A percentile compares a stretch with the other conserved stretches of the same genome.
These are phyloP conservation scores for Triticum turgidum DNA, from an alignment of 176 grass and related monocot genomes.

Conservation along the genomic window DNA sequence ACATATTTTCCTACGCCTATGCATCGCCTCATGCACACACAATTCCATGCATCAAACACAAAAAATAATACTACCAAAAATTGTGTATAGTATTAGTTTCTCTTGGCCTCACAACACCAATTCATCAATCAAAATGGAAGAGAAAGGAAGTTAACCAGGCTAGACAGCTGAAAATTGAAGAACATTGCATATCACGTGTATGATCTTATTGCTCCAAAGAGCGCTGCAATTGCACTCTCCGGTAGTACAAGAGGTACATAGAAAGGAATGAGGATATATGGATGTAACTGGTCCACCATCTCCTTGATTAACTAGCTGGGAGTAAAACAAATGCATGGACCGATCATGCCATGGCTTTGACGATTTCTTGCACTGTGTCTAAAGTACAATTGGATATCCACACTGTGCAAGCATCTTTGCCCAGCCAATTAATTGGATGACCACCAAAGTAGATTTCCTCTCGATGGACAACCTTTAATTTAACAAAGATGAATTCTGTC, in stretches of 20 bases:
- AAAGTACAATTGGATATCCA: slow-evolving; percentile 30
- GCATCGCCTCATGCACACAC: background rate
- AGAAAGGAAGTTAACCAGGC: background rate
- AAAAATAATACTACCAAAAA: background rate
- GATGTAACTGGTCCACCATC: background rate
- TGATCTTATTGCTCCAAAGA: background rate
- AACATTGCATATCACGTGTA: slow-evolving; percentile 27
- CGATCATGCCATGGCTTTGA: slow-evolving; percentile 1
- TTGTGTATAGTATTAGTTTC: background rate
- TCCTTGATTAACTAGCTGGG: background rate
- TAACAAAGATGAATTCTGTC: slow-evolving; percentile 39
- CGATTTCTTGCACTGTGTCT: background rate
- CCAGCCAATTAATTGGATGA: slow-evolving; percentile 33
- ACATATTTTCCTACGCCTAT: background rate
- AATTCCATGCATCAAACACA: background rate
- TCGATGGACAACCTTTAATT: slow-evolving; percentile 31
- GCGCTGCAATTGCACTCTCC: background rate
- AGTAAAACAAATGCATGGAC: slow-evolving; percentile 36
- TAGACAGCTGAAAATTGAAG: background rate
- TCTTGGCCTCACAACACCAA: background rate
- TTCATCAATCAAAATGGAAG: background rate
- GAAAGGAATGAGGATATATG: background rate
- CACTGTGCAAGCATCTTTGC: slow-evolving; percentile 32
- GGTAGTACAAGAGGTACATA: slow-evolving; percentile 1
- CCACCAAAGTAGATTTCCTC: slow-evolving; percentile 41